Base-by-base conservation (phyloP, 73 alveolate genomes). In the Paraurostyla sp. region DNA sequence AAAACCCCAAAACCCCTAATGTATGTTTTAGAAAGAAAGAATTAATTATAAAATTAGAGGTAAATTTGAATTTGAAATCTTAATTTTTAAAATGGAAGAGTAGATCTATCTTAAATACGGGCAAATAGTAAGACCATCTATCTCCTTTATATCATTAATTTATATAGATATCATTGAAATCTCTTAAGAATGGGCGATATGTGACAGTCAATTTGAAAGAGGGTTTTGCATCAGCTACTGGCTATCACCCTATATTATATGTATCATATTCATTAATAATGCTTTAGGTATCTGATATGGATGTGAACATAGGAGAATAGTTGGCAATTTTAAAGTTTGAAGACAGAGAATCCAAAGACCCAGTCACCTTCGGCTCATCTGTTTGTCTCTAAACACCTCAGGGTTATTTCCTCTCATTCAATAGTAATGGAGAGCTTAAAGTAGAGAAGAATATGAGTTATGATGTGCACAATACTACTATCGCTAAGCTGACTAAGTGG, bases 401-500 rank as follows among this genome's bases (percentile, higher is more conserved):
- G 11, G 93, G 91, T 0, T 65, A 80, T 30, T 92, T 50, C 82
- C 73, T 92, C 6, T 65, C 96, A 30, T 92, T 92, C 69, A 92
- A 85, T 43, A 83, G 92, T 0, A 71, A 57, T 38, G 92, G 94
- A 9, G 94, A 92, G 41, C 43, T 92, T 42, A 57, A 68, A 52
- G 91, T 92, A 3, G 96, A 92, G 40, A 92, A 92, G 83, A 87
- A 82, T 58, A 30, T 59, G 50, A 48, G 50, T 22, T 90, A 23
- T 57, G 96, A 92, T 41, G 36, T 42, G 30, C 89, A 83, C 57
- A 57, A 80, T 87, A 78, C 60, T 22, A 87, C 76, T 27, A 90
- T 82, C 25, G 95, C 95, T 0, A 92, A 87, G 43, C 89, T 92
- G 32, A 89, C 93, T 25, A 91, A 92, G 52, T 92, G 96, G 94